These are phyloP conservation scores for Salvia hispanica DNA, from an alignment of 257 asterid genomes.

Conservation along the genomic window DNA sequence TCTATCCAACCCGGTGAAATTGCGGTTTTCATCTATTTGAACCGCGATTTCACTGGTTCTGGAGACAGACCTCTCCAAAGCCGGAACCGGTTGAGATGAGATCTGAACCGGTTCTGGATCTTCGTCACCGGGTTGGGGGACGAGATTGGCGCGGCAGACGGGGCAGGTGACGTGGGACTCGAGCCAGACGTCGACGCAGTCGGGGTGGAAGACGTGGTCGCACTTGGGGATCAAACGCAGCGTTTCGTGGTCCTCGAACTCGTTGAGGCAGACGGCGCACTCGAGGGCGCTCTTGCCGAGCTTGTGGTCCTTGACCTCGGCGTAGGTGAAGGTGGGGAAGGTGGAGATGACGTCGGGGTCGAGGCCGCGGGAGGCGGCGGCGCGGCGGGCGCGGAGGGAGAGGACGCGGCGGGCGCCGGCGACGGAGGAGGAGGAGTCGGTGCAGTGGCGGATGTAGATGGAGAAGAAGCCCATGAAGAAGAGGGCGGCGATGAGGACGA, in stretches of 20 bases:
- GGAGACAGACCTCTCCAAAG: background rate
- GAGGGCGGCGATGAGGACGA: slow-evolving; percentile 65
- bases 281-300: slow-evolving; percentile 79
- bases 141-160: slow-evolving; percentile 78
- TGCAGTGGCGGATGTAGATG: slow-evolving; percentile 85
- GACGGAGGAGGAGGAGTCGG: slow-evolving; percentile 12
- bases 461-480: slow-evolving; percentile 85
- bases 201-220: slow-evolving; percentile 93
- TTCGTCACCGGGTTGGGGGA: slow-evolving; percentile 35
- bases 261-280: slow-evolving; percentile 94
- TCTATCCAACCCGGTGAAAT: too few relatives aligned
- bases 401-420: slow-evolving; percentile 46
- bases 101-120: slow-evolving; percentile 28
- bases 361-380: slow-evolving; percentile 65
- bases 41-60: slow-evolving; percentile 43
- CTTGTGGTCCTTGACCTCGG: slow-evolving; percentile 88
- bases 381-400: slow-evolving; percentile 33
- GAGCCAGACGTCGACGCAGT: slow-evolving; percentile 92
- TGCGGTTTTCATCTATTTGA: slow-evolving; percentile 39
- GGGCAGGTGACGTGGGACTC: slow-evolving; percentile 86
- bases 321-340: slow-evolving; percentile 75
- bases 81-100: background rate
- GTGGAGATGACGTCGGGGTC: slow-evolving; percentile 58
- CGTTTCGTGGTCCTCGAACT: slow-evolving; percentile 73
- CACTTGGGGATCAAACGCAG: slow-evolving; percentile 83